phyloP scores from a whole-genome alignment of 768 basidiomycete species.

The Holtermanniella nyarrowii region DNA sequence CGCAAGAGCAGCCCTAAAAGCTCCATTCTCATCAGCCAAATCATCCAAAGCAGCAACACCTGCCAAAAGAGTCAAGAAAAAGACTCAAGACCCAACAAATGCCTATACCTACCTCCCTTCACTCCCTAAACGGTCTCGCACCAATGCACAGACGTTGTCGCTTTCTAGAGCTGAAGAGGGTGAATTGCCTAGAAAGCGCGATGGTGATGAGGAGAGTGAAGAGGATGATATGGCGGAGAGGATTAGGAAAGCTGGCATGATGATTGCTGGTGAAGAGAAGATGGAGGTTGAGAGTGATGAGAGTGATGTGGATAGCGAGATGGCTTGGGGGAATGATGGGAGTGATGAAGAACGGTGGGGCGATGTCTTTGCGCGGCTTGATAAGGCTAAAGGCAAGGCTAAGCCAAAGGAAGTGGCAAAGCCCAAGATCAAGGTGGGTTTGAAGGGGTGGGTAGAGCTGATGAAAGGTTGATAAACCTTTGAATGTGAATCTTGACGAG shows the following conservation, averaged over 20 bases:
- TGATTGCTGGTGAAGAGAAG: conserved; percentile 35
- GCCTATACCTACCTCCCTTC: conserved; percentile 32
- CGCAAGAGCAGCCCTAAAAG: neutral
- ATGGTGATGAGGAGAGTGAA: conserved; percentile 39
- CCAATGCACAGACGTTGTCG: conserved; percentile 15
- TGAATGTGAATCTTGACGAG: conserved; percentile 44
- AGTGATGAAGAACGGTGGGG: conserved; percentile 41
- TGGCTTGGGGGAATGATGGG: conserved; percentile 41
- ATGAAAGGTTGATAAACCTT: conserved; percentile 25
- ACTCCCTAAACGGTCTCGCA: conserved; percentile 28
- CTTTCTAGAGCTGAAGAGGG: conserved; percentile 22
- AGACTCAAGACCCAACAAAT: conserved; percentile 14
- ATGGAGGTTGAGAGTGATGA: conserved; percentile 34
- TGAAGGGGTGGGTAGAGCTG: conserved; percentile 4
- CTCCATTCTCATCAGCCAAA: conserved; percentile 12
- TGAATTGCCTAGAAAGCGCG: conserved; percentile 6
- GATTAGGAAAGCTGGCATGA: conserved; percentile 37
- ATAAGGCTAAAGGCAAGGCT: conserved; percentile 19
- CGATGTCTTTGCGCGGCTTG: conserved; percentile 34
- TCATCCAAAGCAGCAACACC: neutral
- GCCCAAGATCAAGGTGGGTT: conserved; percentile 22
- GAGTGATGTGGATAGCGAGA: conserved; percentile 40
- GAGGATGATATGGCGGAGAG: conserved; percentile 39
- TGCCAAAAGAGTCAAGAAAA: conserved; percentile 1
- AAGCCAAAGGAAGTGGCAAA: conserved; percentile 25